A percentile compares a stretch with the other conserved stretches of the same genome.
Evolutionary conservation across 768 basidiomycete species (phyloP).

Genomic region (Mycena epipterygia): DNA sequence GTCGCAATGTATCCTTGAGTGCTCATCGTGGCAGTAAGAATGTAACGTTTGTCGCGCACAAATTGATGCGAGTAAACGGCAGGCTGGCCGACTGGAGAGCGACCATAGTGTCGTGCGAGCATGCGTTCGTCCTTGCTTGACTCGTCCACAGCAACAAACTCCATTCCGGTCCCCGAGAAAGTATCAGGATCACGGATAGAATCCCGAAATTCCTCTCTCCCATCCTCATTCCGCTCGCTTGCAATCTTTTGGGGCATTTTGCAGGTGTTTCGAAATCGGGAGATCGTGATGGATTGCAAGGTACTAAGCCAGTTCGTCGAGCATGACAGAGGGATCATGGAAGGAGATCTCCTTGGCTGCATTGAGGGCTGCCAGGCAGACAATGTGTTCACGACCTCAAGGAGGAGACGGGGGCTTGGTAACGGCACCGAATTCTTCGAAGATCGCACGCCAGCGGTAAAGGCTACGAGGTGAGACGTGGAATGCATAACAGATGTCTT

Average conservation of each 20-base stretch:
- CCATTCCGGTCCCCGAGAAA: no score
- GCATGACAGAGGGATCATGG: background rate
- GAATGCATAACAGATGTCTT: conserved; percentile 34
- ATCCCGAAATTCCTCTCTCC: no score
- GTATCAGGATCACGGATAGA: no score
- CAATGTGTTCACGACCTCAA: conserved; percentile 6
- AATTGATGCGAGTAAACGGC: background rate
- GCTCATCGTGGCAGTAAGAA: background rate
- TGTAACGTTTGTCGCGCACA: background rate
- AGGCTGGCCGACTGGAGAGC: background rate
- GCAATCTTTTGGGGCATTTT: conserved; percentile 36
- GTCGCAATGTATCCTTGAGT: background rate
- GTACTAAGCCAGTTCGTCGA: no score
- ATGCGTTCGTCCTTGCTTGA: conserved; percentile 1
- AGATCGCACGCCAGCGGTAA: conserved; percentile 37
- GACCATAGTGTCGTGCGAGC: background rate
- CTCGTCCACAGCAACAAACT: background rate
- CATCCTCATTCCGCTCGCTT: conserved; percentile 30
- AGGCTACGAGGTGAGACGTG: conserved; percentile 33
- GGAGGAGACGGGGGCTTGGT: conserved; percentile 36
- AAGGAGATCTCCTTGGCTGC: background rate
- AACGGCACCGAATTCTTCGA: conserved; percentile 31
- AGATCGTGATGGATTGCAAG: conserved; percentile 31
- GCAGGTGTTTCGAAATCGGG: conserved; percentile 29
- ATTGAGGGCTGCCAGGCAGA: background rate